Percentiles rank a stretch among this genome's conserved stretches.
Conservation (phyloP, 345 rosid genomes). For the Schrenkiella parvula region DNA sequence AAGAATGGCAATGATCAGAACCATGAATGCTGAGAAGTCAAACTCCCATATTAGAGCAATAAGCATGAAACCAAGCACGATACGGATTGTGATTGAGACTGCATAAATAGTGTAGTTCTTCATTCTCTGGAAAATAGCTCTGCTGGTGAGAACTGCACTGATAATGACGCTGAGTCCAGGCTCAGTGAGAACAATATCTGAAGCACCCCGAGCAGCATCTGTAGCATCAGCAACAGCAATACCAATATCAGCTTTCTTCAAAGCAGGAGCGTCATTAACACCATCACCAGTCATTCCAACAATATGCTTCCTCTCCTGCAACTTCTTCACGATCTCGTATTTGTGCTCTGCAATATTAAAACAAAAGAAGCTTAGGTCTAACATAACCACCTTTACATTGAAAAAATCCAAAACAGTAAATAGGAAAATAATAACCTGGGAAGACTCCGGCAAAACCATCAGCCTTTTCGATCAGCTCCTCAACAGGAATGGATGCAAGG, state of each 20-base stretch:
- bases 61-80: slow-evolving; percentile 91
- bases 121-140: slow-evolving; percentile 98
- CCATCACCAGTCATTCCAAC: slow-evolving; percentile 99
- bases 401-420: background rate
- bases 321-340: slow-evolving; percentile 88
- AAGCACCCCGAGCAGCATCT: slow-evolving; percentile 95
- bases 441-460: slow-evolving; percentile 99
- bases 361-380: slow-evolving; percentile 8
- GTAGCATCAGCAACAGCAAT: slow-evolving; percentile 99
- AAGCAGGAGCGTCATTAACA: slow-evolving; percentile 97
- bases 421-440: slow-evolving; percentile 49
- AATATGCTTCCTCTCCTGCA: slow-evolving; percentile 92
- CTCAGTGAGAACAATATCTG: slow-evolving; percentile 96
- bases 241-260: slow-evolving; percentile 95
- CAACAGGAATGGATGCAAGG: slow-evolving; percentile 77
- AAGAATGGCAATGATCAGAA: slow-evolving; percentile 84
- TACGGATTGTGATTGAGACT: slow-evolving; percentile 83
- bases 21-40: slow-evolving; percentile 97
- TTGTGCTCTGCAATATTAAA: slow-evolving; percentile 63
- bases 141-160: slow-evolving; percentile 93
- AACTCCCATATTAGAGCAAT: slow-evolving; percentile 85
- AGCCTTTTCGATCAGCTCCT: slow-evolving; percentile 94
- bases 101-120: slow-evolving; percentile 95
- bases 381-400: background rate
- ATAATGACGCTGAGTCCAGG: slow-evolving; percentile 94